Percentiles rank a stretch among this genome's conserved stretches.
Evolutionary conservation across 495 filamentous ascomycete species (phyloP).

Genomic region (Podospora conica): DNA sequence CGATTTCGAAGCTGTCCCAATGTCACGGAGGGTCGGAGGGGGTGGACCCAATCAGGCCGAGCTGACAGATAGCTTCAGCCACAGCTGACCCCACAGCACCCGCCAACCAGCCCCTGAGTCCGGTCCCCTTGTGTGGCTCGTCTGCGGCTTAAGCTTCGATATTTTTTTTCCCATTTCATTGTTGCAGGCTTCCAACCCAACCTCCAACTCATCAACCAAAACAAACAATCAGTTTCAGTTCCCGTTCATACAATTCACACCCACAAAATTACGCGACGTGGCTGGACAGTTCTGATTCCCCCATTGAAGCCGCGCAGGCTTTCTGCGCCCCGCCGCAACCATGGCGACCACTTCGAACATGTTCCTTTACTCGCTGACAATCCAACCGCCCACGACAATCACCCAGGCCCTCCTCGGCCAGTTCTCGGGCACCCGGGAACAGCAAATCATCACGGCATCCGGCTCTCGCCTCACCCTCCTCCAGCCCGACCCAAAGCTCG

Average conservation of each 20-base stretch:
- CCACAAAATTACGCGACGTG: background rate
- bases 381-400: conserved; percentile 82
- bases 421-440: conserved; percentile 89
- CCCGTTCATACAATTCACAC: background rate
- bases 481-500: conserved; percentile 74
- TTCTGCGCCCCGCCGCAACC: conserved; percentile 44
- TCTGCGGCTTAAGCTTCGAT: conserved; percentile 4
- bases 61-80: conserved; percentile 6
- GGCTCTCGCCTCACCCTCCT: conserved; percentile 85
- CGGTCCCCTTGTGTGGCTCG: conserved; percentile 8
- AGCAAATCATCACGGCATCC: conserved; percentile 92
- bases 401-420: conserved; percentile 88
- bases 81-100: background rate
- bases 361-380: conserved; percentile 95
- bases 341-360: conserved; percentile 98
- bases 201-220: background rate
- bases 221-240: too few species aligned
- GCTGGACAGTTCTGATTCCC: conserved; percentile 3
- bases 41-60: background rate
- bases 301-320: conserved; percentile 45
- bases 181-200: background rate
- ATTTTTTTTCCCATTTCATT: conserved; percentile 8
- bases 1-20: background rate
- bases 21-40: too few species aligned
- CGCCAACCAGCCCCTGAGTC: background rate